These are phyloP conservation scores for Saitozyma sp. DNA, from an alignment of 768 basidiomycete species.

Conservation along the genomic window DNA sequence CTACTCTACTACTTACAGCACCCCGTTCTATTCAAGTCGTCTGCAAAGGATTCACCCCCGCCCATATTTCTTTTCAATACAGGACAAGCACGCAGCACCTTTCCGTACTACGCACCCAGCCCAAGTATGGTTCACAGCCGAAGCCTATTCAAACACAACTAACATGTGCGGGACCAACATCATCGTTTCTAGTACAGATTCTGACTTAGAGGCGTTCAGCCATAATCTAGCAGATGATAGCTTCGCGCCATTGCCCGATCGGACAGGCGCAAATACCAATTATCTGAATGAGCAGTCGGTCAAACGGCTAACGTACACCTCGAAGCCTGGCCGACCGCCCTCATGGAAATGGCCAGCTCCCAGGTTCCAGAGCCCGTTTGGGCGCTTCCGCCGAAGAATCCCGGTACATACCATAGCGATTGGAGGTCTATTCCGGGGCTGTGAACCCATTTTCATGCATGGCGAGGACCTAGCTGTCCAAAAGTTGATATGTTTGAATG, in stretches of 20 bases:
- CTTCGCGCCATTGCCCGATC: slow-evolving; percentile 75
- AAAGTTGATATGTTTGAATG: too few relatives aligned
- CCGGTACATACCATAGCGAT: too few relatives aligned
- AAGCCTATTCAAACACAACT: slow-evolving; percentile 68
- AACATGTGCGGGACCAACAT: slow-evolving; percentile 68
- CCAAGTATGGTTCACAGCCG: slow-evolving; percentile 67
- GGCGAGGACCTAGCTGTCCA: too few relatives aligned
- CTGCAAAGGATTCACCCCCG: slow-evolving; percentile 75
- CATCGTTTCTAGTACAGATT: slow-evolving; percentile 75
- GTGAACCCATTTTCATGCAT: too few relatives aligned
- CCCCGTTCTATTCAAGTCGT: slow-evolving; percentile 74
- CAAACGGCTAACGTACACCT: slow-evolving; percentile 63
- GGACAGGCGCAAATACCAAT: slow-evolving; percentile 78
- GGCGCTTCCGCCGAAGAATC: too few relatives aligned
- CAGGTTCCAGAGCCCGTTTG: too few relatives aligned
- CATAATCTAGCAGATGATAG: slow-evolving; percentile 82
- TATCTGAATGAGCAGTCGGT: slow-evolving; percentile 79
- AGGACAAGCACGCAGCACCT: slow-evolving; percentile 60
- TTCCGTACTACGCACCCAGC: slow-evolving; percentile 60
- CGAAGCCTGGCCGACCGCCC: too few relatives aligned
- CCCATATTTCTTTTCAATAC: slow-evolving; percentile 66
- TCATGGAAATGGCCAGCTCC: too few relatives aligned
- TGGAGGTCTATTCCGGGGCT: too few relatives aligned
- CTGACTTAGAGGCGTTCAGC: slow-evolving; percentile 81
- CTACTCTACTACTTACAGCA: slow-evolving; percentile 76